Base-by-base conservation (phyloP, 2,329 filamentous ascomycete species). In the Neospermospora avenae region DNA sequence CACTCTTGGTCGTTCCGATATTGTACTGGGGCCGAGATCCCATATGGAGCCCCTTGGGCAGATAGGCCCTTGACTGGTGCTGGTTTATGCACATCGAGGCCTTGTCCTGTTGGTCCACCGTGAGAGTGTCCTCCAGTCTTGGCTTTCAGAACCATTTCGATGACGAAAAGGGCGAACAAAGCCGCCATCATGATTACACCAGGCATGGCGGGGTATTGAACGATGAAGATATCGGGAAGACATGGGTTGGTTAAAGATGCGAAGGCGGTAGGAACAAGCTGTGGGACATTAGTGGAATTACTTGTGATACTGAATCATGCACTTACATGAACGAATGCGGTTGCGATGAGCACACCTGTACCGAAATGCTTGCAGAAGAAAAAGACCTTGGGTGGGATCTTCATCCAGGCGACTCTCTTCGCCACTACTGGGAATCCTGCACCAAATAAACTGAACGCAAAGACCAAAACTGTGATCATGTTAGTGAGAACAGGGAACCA, bases 311-410 rank as follows among this genome's bases (percentile, higher is more conserved):
- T 5, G 20, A 44, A 13, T 13, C 18, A 25, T 34, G n/a, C 13
- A 28, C 60, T 39, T 48, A 67, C 59, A 60, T 93, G 90, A 35
- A 93, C 89, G 70, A 93, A 93, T 57, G 90, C 89, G 1, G 90
- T 93, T 14, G 90, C 89, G 63, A 93, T 86, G 22, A 93, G 78
- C 22, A 93, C 90, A 65, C 90, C 90, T 1, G 90, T 93, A 70
- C 90, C 88, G 65, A 90, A 88, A 74, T 90, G 87, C 65, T 88
- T 84, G 68, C 85, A 86, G 64, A 86, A 77, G 72, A 89, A 88
- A 64, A 88, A 80, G 67, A 88, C 80, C 22, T 74, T 79, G 63
- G 79, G 80, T 55, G 86, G 85, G 57, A 82, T 81, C 41, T 62
- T 64, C 57, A 64, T 57, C 59, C 59, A 64, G 3, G 6, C 60